Evolutionary conservation across 2,329 filamentous ascomycete genomes (phyloP).

Genomic region (Diaporthe ampelina): DNA sequence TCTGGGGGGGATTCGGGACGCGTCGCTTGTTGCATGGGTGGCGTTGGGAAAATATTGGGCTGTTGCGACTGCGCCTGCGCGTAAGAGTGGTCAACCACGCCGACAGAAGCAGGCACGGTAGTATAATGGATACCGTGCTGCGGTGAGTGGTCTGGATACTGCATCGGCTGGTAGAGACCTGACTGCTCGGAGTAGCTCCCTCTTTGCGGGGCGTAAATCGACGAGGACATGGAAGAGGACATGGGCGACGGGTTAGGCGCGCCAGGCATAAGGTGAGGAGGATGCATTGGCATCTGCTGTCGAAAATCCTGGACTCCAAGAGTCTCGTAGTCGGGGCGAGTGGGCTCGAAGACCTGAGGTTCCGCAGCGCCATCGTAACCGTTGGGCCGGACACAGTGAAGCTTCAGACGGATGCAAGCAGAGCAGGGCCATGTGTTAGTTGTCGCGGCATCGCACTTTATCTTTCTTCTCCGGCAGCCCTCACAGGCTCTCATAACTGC

Average conservation of each 20-base stretch:
- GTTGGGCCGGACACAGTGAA: slow-evolving; percentile 92
- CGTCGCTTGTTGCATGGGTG: slow-evolving; percentile 61
- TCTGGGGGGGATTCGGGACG: slow-evolving; percentile 60
- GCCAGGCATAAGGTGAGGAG: slow-evolving; percentile 59
- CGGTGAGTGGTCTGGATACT: slow-evolving; percentile 61
- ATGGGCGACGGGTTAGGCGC: slow-evolving; percentile 42
- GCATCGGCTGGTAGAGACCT: slow-evolving; percentile 61
- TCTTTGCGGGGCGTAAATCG: slow-evolving; percentile 63
- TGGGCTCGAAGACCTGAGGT: slow-evolving; percentile 58
- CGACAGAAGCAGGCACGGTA: slow-evolving; percentile 63
- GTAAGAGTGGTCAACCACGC: slow-evolving; percentile 67
- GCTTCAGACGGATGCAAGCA: slow-evolving; percentile 90
- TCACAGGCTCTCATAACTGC: slow-evolving; percentile 97
- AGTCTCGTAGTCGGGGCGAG: slow-evolving; percentile 58
- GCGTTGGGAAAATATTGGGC: slow-evolving; percentile 65
- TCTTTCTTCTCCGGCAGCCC: slow-evolving; percentile 93
- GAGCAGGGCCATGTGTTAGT: slow-evolving; percentile 98
- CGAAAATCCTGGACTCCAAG: slow-evolving; percentile 60
- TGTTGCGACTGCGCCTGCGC: slow-evolving; percentile 44
- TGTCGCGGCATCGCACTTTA: slow-evolving; percentile 97
- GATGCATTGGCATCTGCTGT: slow-evolving; percentile 65
- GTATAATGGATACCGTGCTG: slow-evolving; percentile 68
- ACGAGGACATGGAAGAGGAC: slow-evolving; percentile 54
- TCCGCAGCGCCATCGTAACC: slow-evolving; percentile 76
- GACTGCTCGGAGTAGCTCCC: slow-evolving; percentile 62